phyloP scores from a whole-genome alignment of 345 rosid genomes.

The Citrus cavaleriei region DNA sequence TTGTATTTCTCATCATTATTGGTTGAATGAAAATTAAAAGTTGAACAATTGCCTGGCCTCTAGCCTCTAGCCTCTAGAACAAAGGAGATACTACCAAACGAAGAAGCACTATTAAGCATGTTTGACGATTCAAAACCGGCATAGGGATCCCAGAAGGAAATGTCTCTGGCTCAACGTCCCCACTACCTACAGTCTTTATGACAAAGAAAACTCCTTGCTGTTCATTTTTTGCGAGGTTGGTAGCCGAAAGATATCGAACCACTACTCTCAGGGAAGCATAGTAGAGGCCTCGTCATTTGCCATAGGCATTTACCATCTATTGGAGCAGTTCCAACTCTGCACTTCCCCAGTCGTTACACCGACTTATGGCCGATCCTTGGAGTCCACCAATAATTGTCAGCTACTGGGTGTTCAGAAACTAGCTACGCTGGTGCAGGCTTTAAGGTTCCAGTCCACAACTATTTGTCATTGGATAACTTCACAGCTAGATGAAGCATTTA shows the following conservation, averaged over 20 bases:
- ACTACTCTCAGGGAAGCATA: background rate
- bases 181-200: background rate
- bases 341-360: slow-evolving; percentile 21
- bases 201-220: background rate
- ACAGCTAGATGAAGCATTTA: slow-evolving; percentile 25
- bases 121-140: background rate
- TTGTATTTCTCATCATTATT: no score
- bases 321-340: slow-evolving; percentile 28
- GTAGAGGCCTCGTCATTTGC: background rate
- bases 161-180: slow-evolving; percentile 9
- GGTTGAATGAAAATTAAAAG: no score
- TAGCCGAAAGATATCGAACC: background rate
- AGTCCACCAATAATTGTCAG: slow-evolving; percentile 20
- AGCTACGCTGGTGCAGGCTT: slow-evolving; percentile 25
- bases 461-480: slow-evolving; percentile 30
- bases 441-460: background rate
- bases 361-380: slow-evolving; percentile 16
- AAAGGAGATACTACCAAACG: background rate
- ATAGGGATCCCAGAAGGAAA: background rate
- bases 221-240: background rate
- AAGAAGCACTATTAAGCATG: background rate
- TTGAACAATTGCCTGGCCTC: no score
- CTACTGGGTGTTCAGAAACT: slow-evolving; percentile 20
- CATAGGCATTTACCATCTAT: slow-evolving; percentile 28
- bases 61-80: no score